Evolutionary conservation across 768 basidiomycete species (phyloP).

Genomic region (Lentinula detonsa): DNA sequence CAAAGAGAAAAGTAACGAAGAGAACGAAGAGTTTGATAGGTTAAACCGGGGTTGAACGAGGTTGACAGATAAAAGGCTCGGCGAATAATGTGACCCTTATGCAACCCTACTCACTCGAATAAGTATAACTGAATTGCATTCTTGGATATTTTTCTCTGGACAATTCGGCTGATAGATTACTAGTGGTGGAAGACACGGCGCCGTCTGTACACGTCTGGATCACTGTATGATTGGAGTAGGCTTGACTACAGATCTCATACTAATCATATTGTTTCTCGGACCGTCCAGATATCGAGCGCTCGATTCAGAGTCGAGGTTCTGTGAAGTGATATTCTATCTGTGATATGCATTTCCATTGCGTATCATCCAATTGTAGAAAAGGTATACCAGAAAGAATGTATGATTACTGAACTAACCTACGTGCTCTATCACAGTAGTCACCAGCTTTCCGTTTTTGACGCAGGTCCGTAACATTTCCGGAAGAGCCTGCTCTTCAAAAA

Average conservation of each 20-base stretch:
- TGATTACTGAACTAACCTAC: slow-evolving; percentile 33
- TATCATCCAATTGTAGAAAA: not conserved
- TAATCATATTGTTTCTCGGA: not conserved
- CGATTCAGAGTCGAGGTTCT: not conserved
- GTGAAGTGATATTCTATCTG: not conserved
- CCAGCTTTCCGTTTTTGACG: slow-evolving; percentile 74
- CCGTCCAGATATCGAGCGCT: not conserved
- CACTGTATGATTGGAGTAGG: not conserved
- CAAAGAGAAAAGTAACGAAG: slow-evolving; percentile 28
- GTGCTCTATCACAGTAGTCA: slow-evolving; percentile 89
- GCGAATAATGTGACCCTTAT: not conserved
- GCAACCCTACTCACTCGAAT: not conserved
- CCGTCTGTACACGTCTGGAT: no score
- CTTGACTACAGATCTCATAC: not conserved
- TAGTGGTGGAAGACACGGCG: no score
- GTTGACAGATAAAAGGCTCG: not conserved
- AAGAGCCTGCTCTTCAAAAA: slow-evolving; percentile 84
- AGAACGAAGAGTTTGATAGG: not conserved
- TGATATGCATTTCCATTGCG: not conserved
- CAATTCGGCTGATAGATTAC: not conserved
- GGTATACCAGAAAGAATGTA: not conserved
- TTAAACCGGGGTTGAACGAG: not conserved
- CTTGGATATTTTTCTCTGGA: not conserved
- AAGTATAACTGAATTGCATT: not conserved
- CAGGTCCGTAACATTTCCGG: slow-evolving; percentile 95